A percentile compares a stretch with the other conserved stretches of the same genome.
Conservation (phyloP, 83 land plant genomes). For the Isoetes engelmannii region DNA sequence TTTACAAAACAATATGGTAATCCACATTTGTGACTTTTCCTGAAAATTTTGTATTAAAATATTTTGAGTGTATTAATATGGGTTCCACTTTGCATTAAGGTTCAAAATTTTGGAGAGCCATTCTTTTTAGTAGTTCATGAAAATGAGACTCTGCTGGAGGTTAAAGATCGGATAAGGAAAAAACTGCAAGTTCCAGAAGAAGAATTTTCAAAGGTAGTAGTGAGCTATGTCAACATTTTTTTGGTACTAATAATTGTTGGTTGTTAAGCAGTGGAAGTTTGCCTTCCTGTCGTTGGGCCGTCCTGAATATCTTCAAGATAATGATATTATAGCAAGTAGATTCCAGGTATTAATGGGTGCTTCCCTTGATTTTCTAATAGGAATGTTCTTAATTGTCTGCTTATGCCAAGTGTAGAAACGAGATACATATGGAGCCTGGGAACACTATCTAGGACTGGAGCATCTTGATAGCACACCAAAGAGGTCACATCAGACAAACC, state of each 20-base stretch:
- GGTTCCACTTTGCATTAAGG: conserved; percentile 22
- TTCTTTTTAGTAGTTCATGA: conserved; percentile 84
- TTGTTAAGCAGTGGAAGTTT: conserved; percentile 76
- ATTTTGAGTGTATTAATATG: not conserved
- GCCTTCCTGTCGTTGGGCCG: conserved; percentile 90
- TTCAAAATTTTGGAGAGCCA: conserved; percentile 98
- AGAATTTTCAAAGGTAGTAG: conserved; percentile 76
- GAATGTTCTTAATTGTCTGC: not conserved
- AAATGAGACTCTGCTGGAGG: conserved; percentile 76
- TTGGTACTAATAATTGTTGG: not conserved
- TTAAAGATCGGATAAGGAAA: conserved; percentile 77
- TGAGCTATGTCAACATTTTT: not conserved
- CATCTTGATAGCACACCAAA: conserved; percentile 82
- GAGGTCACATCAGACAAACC: conserved; percentile 58
- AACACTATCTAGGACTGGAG: conserved; percentile 92
- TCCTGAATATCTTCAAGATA: conserved; percentile 78
- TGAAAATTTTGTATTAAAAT: too few species aligned
- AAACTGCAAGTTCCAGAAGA: conserved; percentile 94
- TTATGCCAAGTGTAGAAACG: conserved; percentile 40
- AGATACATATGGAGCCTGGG: conserved; percentile 92
- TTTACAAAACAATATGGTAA: conserved; percentile 81
- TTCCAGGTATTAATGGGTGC: conserved; percentile 51
- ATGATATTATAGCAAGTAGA: conserved; percentile 58
- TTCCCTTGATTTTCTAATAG: not conserved
- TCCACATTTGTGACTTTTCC: not conserved